These are phyloP conservation scores for Parasitella parasitica DNA, from an alignment of 371 early-diverging fungal species.

Conservation along the genomic window DNA sequence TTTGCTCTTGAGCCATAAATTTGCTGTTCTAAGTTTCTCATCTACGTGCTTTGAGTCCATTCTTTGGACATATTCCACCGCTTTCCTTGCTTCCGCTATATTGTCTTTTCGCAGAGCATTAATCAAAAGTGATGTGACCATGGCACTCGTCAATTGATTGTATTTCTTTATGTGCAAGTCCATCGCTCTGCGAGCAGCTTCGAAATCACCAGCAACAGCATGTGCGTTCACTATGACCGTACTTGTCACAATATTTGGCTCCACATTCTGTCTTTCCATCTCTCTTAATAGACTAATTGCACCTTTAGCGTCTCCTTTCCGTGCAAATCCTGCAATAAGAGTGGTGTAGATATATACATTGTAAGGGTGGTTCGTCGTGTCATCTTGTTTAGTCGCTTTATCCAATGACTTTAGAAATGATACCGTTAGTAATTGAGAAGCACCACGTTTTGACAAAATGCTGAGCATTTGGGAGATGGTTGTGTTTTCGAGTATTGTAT, in stretches of 20 bases:
- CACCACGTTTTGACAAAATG: slow-evolving; percentile 16
- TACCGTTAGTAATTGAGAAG: slow-evolving; percentile 14
- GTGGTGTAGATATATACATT: slow-evolving; percentile 47
- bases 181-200: slow-evolving; percentile 18
- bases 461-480: slow-evolving; percentile 33
- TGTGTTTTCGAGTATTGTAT: slow-evolving; percentile 15
- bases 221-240: slow-evolving; percentile 40
- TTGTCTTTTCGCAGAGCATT: slow-evolving; percentile 37
- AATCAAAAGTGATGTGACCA: slow-evolving; percentile 34
- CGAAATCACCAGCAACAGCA: slow-evolving; percentile 38
- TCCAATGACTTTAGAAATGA: slow-evolving; percentile 33
- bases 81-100: slow-evolving; percentile 18
- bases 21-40: slow-evolving; percentile 26
- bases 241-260: slow-evolving; percentile 33
- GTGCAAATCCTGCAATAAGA: slow-evolving; percentile 38
- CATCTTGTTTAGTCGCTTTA: background rate
- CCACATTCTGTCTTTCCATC: slow-evolving; percentile 31
- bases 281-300: slow-evolving; percentile 37
- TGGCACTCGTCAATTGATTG: background rate
- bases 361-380: slow-evolving; percentile 6
- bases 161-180: slow-evolving; percentile 9
- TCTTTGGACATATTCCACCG: slow-evolving; percentile 1
- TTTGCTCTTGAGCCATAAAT: slow-evolving; percentile 36
- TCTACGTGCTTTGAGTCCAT: slow-evolving; percentile 21
- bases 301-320: slow-evolving; percentile 26